Base-by-base conservation (phyloP, 2,329 filamentous ascomycete genomes). In the Paecilomyces formosus region DNA sequence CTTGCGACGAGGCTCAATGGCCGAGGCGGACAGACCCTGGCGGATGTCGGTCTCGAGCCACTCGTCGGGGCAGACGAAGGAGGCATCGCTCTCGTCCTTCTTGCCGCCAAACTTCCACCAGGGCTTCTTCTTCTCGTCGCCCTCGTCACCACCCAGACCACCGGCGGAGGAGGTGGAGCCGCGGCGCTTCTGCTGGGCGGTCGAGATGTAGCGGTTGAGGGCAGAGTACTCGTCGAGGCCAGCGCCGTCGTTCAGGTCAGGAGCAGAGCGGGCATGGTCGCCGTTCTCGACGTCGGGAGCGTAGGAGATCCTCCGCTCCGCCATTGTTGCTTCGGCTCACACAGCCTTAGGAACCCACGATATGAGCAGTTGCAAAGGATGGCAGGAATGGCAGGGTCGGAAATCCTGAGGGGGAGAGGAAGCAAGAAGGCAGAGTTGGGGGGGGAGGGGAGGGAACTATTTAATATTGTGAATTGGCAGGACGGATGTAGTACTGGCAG, bases 11-110 rank as follows among this genome's bases (percentile, higher is more conserved):
- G 69, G 68, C 68, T 89, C 87, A 57, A 88, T 82, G 61, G 88
- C 85, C 61, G 70, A 63, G 57, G 73, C 70, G 60, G 78, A 78
- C 59, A 90, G 79, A 81, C 88, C 88, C 59, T 80, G 72, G 70
- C 81, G 81, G 72, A 89, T 83, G 71, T 89, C 84, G 69, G 86
- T 87, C 64, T 83, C 80, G 66, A 89, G 76, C 85, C 84, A 89
- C 11, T 88, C 85, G n/a, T 85, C 82, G 24, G 86, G 86, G 31
- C 84, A 75, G 62, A 79, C 74, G 63, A 76, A 76, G 60, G 66
- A 72, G 0, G 72, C 73, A 35, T 67, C 60, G 52, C 61, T 60
- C 22, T 66, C 65, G 21, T 56, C 60, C 54, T 65, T 63, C 39
- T 60, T 26, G 24, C 24, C 24, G 64, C 55, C 84, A 85, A 85